Conservation (phyloP, 2,329 filamentous ascomycete species). For the Polytolypa hystricis region DNA sequence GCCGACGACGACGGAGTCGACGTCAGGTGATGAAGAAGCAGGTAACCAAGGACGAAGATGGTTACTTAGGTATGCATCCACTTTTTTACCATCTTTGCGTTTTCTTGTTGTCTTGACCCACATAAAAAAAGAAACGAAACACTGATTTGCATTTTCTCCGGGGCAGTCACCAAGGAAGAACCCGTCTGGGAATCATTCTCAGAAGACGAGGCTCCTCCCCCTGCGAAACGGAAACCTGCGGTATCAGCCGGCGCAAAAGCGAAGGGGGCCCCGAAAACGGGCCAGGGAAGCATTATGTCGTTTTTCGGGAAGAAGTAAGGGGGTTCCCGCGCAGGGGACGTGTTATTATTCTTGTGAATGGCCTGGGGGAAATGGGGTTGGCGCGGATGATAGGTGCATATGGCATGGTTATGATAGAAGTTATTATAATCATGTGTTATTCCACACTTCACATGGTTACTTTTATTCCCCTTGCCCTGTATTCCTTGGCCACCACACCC, state of each 20-base stretch:
- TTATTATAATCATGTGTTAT: no score
- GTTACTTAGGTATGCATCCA: constrained; percentile 62
- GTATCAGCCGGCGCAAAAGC: constrained; percentile 38
- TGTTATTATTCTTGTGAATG: no score
- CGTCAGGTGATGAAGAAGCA: constrained; percentile 79
- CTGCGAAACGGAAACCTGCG: constrained; percentile 36
- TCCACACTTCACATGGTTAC: no score
- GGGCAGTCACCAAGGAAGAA: constrained; percentile 72
- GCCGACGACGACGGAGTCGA: constrained; percentile 62
- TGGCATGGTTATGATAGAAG: no score
- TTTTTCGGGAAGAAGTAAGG: constrained; percentile 74
- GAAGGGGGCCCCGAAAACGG: constrained; percentile 46
- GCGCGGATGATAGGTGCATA: no score
- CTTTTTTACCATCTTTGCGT: constrained; percentile 5
- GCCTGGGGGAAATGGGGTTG: no score
- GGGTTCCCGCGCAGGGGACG: no score
- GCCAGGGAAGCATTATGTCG: constrained; percentile 70
- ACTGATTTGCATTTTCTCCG: background rate
- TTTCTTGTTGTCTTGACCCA: background rate
- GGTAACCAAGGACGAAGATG: constrained; percentile 75
- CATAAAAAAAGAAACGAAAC: background rate
- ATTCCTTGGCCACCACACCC: no score
- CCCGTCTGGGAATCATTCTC: constrained; percentile 84
- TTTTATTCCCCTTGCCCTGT: no score
- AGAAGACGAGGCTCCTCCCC: constrained; percentile 60